phyloP scores from a whole-genome alignment of 2,329 filamentous ascomycete species.

The Calycina herbarum region DNA sequence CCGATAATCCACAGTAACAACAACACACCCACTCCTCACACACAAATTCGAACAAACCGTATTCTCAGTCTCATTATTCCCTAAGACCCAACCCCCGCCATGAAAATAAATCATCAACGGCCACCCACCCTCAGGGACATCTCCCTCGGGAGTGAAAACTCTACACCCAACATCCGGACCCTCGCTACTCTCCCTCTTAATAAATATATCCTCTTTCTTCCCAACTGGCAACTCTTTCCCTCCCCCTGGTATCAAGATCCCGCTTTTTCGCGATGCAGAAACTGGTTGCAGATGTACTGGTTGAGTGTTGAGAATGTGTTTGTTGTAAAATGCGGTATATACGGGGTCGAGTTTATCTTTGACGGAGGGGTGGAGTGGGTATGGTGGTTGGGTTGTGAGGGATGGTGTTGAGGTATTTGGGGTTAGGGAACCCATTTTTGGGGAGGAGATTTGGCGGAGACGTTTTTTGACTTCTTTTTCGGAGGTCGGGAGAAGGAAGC shows the following conservation, averaged over 20 bases:
- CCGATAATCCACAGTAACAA: constrained; percentile 58
- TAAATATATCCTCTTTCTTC: constrained; percentile 26
- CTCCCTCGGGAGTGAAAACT: constrained; percentile 50
- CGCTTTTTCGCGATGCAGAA: constrained; percentile 50
- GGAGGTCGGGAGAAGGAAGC: not conserved
- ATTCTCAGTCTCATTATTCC: constrained; percentile 59
- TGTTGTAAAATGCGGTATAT: constrained; percentile 33
- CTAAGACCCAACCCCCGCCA: constrained; percentile 59
- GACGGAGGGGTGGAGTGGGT: constrained; percentile 32
- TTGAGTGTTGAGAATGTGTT: constrained; percentile 30
- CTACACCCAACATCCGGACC: constrained; percentile 50
- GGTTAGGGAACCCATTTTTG: constrained; percentile 25
- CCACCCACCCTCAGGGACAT: constrained; percentile 40
- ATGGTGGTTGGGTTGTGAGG: constrained; percentile 28
- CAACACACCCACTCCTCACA: constrained; percentile 49
- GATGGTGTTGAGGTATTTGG: constrained; percentile 2
- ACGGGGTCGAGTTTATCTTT: constrained; percentile 27
- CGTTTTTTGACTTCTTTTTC: constrained; percentile 5
- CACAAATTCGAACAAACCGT: constrained; percentile 56
- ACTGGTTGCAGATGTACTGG: constrained; percentile 57
- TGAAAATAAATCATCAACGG: constrained; percentile 58
- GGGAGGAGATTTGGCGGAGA: not conserved
- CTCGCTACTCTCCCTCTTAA: constrained; percentile 40
- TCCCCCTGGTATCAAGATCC: constrained; percentile 52
- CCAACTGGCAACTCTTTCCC: constrained; percentile 49